Base-by-base conservation (phyloP, 2,329 filamentous ascomycete genomes). In the Lanzia echinophila region DNA sequence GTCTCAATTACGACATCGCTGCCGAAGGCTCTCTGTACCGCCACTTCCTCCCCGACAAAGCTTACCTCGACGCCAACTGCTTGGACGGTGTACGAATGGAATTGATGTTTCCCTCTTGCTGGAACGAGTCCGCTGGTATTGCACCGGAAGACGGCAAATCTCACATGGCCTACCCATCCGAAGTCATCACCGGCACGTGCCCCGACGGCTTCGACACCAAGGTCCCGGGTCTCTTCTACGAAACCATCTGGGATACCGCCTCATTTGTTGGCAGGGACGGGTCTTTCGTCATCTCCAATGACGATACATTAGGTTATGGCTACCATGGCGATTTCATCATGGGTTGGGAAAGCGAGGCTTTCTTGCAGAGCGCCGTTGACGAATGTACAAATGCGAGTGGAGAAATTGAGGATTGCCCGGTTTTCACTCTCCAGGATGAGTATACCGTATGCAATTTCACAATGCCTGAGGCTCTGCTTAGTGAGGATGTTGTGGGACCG, bases 31-130 rank as follows among this genome's bases (percentile, higher is more conserved):
- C 90, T 13, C 78, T 95, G 34, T 87, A 83, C 70, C 89, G 91
- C 60, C 91, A 96, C 70, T 84, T 81, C 67, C 65, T 96, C 62
- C 91, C 92, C 0, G 79, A 86, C 63, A 95, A 95, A 77, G 71
- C 72, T 0, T 95, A 82, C 67, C 76, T 96, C 34, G 90, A 96
- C 66, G 78, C 77, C 52, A 84, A 92, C 71, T 97, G 92, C 72
- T 72, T 73, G n/a, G 79, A 95, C 64, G 92, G 92, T 55, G 67
- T 95, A 44, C 86, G 90, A 45, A 75, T 92, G 43, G 90, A 96
- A 71, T 71, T 95, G 56, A 88, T 89, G 79, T 95, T 96, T 72
- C 88, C 89, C 0, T 90, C 86, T 1, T 96, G 90, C 79, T 95
- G 90, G 86, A 88, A 94, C 63, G 88, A 88, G 20, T 17, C 38